phyloP scores from a whole-genome alignment of 2,329 filamentous ascomycete species.

The Ophiocordyceps robertsii region DNA sequence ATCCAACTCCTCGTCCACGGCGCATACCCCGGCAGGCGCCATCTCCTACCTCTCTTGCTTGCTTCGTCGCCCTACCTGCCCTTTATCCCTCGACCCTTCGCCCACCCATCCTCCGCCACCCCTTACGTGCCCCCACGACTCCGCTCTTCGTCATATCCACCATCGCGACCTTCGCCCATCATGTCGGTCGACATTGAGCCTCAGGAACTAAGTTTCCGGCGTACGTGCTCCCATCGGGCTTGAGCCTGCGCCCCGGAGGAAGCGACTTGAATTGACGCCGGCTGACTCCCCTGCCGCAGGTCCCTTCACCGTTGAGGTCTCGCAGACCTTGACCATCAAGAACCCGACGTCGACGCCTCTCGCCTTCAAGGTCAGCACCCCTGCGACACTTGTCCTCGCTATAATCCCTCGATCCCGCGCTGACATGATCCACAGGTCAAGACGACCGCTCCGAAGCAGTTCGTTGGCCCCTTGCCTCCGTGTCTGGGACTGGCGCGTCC shows the following conservation, averaged over 20 bases:
- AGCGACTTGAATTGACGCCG: constrained; percentile 1
- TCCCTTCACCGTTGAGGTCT: constrained; percentile 53
- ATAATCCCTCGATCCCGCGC: not conserved
- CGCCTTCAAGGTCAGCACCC: constrained; percentile 51
- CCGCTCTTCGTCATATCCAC: not conserved
- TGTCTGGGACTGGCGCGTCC: not conserved
- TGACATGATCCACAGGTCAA: constrained; percentile 58
- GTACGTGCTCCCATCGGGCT: constrained; percentile 38
- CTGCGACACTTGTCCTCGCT: not conserved
- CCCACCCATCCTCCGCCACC: too few species aligned
- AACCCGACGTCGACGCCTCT: constrained; percentile 50
- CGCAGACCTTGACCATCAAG: constrained; percentile 49
- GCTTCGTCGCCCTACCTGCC: not conserved
- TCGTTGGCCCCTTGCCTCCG: constrained; percentile 25
- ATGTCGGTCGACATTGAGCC: constrained; percentile 97
- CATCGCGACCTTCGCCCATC: constrained; percentile 16
- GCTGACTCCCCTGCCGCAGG: constrained; percentile 26
- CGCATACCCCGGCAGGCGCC: too few species aligned
- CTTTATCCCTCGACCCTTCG: too few species aligned
- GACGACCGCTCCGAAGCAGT: constrained; percentile 98
- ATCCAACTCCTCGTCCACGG: too few species aligned
- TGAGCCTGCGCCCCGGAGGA: not conserved
- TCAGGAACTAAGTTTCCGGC: constrained; percentile 80
- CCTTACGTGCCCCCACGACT: not conserved
- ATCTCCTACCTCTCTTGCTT: not conserved